These are phyloP conservation scores for Podospora appendiculata DNA, from an alignment of 495 filamentous ascomycete genomes.

Conservation along the genomic window DNA sequence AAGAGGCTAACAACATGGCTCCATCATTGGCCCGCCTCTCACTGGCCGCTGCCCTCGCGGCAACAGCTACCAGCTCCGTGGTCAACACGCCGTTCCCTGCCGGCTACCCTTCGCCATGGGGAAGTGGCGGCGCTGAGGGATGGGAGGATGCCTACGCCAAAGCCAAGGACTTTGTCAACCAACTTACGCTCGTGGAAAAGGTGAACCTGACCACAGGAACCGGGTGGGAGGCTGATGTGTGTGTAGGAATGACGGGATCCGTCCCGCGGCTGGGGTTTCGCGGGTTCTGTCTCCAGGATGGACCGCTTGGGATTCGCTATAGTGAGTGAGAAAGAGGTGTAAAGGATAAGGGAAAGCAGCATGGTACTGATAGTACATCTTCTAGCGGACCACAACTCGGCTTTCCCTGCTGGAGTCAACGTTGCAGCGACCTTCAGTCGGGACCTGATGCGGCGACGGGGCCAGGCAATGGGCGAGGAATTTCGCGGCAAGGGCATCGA, in stretches of 20 bases:
- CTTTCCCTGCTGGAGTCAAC: constrained; percentile 69
- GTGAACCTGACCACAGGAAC: constrained; percentile 76
- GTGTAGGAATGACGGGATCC: constrained; percentile 66
- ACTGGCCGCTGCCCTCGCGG: background rate
- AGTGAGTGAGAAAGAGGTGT: constrained; percentile 13
- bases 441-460: constrained; percentile 50
- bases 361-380: background rate
- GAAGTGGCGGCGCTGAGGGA: constrained; percentile 33
- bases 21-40: background rate
- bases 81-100: constrained; percentile 29
- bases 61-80: background rate
- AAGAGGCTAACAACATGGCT: background rate
- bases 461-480: constrained; percentile 50
- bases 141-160: constrained; percentile 78
- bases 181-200: constrained; percentile 78
- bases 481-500: constrained; percentile 56
- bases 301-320: constrained; percentile 39
- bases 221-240: constrained; percentile 64
- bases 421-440: constrained; percentile 68
- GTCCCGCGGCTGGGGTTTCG: constrained; percentile 37
- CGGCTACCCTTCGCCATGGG: constrained; percentile 71
- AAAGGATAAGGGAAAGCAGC: background rate
- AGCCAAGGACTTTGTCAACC: constrained; percentile 60
- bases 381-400: constrained; percentile 50
- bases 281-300: constrained; percentile 43